A percentile compares a stretch with the other conserved stretches of the same genome.
phyloP scores from a whole-genome alignment of 768 basidiomycete species.

The Mycena crocata region DNA sequence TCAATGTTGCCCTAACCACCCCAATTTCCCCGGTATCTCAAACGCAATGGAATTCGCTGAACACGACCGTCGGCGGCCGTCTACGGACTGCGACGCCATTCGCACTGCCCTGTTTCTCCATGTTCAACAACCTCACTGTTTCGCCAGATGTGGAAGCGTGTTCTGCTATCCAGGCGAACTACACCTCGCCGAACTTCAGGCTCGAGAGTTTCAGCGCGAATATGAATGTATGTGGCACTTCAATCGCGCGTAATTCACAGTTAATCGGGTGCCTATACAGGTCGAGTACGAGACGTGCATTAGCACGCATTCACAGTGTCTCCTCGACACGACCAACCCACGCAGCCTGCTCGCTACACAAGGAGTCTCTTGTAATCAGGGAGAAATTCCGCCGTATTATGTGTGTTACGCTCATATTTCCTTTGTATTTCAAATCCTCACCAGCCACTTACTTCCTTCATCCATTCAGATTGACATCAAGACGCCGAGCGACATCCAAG shows the following conservation, averaged over 20 bases:
- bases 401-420: not conserved
- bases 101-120: constrained; percentile 21
- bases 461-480: constrained; percentile 36
- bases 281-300: constrained; percentile 21
- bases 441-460: not conserved
- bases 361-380: constrained; percentile 20
- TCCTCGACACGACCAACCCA: constrained; percentile 14
- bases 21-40: not conserved
- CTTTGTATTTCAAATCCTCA: not conserved
- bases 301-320: constrained; percentile 1
- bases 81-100: constrained; percentile 12
- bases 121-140: constrained; percentile 10
- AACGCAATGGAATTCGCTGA: constrained; percentile 7
- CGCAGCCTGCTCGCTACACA: not conserved
- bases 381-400: constrained; percentile 23
- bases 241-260: not conserved
- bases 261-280: not conserved
- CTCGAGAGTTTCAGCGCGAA: constrained; percentile 13
- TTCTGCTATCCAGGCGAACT: constrained; percentile 6
- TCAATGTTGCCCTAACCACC: not conserved
- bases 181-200: constrained; percentile 9
- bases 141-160: not conserved
- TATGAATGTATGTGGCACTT: constrained; percentile 8
- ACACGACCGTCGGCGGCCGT: constrained; percentile 16
- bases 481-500: constrained; percentile 33